Evolutionary conservation across 2,329 filamentous ascomycete species (phyloP).

Genomic region (Hymenoscyphus albidus): DNA sequence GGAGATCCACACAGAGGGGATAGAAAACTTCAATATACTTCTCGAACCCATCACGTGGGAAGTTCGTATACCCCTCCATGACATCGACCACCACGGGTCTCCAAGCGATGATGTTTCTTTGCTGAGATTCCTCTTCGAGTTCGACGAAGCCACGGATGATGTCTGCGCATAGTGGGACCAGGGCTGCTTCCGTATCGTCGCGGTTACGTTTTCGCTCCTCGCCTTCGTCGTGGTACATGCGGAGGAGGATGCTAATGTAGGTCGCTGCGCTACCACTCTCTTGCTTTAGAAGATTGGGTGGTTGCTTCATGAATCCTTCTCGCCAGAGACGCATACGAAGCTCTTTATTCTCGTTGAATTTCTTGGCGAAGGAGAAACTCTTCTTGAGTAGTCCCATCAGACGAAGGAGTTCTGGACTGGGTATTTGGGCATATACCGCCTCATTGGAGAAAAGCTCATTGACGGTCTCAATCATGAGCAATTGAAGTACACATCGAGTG

Average conservation of each 20-base stretch:
- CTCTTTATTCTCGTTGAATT: slow-evolving; percentile 97
- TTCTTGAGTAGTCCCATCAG: slow-evolving; percentile 95
- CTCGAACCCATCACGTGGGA: slow-evolving; percentile 75
- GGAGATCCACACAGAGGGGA: slow-evolving; percentile 75
- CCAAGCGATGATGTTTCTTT: slow-evolving; percentile 96
- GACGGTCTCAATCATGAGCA: slow-evolving; percentile 99
- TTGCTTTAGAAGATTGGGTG: slow-evolving; percentile 95
- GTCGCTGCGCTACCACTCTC: slow-evolving; percentile 90
- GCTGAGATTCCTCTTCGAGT: slow-evolving; percentile 93
- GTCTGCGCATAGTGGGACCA: slow-evolving; percentile 92
- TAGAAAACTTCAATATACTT: slow-evolving; percentile 81
- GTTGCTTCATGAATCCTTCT: slow-evolving; percentile 99
- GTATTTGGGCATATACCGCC: slow-evolving; percentile 88
- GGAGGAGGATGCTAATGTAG: slow-evolving; percentile 91
- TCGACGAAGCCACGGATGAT: slow-evolving; percentile 82
- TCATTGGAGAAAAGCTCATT: slow-evolving; percentile 98
- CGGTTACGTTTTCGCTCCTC: slow-evolving; percentile 77
- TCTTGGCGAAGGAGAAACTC: slow-evolving; percentile 92
- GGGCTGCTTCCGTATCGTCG: slow-evolving; percentile 79
- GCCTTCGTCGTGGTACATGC: slow-evolving; percentile 92
- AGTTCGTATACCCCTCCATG: slow-evolving; percentile 84
- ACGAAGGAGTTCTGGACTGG: slow-evolving; percentile 80
- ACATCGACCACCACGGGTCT: slow-evolving; percentile 95
- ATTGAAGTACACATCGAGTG: slow-evolving; percentile 92
- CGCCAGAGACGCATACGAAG: slow-evolving; percentile 90